These are phyloP conservation scores for Phaeosphaeriaceae sp. DNA, from an alignment of 2,329 filamentous ascomycete genomes.

Conservation along the genomic window DNA sequence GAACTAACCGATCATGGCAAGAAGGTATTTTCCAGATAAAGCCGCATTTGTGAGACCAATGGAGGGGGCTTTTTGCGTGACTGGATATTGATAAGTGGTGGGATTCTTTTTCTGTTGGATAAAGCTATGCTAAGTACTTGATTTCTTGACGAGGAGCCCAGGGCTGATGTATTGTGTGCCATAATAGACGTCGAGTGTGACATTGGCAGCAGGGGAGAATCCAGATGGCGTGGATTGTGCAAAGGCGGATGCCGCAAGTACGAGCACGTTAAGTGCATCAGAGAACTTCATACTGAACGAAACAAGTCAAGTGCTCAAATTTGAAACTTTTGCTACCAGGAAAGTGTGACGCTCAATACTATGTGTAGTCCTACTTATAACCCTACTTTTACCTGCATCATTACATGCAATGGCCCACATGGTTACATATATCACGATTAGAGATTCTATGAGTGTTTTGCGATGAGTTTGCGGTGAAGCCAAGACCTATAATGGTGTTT, in stretches of 20 bases:
- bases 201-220: slow-evolving; percentile 29
- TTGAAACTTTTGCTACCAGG: neutral
- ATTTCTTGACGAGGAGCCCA: slow-evolving; percentile 36
- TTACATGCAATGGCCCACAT: neutral
- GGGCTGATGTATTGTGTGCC: slow-evolving; percentile 37
- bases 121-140: slow-evolving; percentile 18
- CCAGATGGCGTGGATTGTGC: slow-evolving; percentile 32
- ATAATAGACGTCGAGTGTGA: slow-evolving; percentile 39
- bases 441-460: neutral
- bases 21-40: slow-evolving; percentile 34
- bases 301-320: neutral
- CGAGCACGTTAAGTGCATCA: slow-evolving; percentile 4
- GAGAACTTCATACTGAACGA: slow-evolving; percentile 16
- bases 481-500: slow-evolving; percentile 9
- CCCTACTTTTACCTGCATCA: no score
- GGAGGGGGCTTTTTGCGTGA: slow-evolving; percentile 22
- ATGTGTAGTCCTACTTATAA: no score
- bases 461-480: slow-evolving; percentile 1
- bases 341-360: neutral
- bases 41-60: slow-evolving; percentile 32
- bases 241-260: slow-evolving; percentile 19
- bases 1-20: slow-evolving; percentile 37
- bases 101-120: neutral
- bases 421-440: neutral
- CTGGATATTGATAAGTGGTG: slow-evolving; percentile 4